Evolutionary conservation across 768 basidiomycete genomes (phyloP), one percentile per base, ranked within the genome.

Genomic region (Mycena filopes): DNA sequence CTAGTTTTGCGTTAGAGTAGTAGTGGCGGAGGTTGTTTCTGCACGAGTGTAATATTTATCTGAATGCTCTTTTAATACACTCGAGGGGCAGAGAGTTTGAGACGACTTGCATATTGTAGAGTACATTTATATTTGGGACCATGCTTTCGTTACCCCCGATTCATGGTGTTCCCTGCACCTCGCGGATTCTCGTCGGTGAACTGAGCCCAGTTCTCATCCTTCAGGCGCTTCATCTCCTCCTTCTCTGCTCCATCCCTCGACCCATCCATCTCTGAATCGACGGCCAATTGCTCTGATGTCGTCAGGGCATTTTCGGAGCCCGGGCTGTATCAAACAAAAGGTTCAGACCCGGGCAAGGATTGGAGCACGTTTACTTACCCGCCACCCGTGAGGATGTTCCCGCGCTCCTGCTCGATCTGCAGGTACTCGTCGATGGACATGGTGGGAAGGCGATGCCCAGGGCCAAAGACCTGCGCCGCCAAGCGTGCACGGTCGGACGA

Each of bases 111-210:
- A 33, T 36, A 43, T 10, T 18, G 26, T 23, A 58, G 51, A 43
- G 42, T 62, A 54, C 56, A 70, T 70, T 66, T 55, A 42, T 41
- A 42, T 41, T 23, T 53, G 38, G 26, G 13, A 21, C n/a, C 23
- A 57, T 20, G 41, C 16, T 23, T 33, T 40, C 23, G 23, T 85
- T 76, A 95, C 64, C 96, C 96, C 67, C 94, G 86, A 76, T 98
- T 98, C 92, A 97, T 95, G 13, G 91, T 97, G 75, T 99, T 99
- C 4, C 98, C 98, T n/a, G 92, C 92, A 1, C 98, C 98, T 72
- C 84, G 90, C 15, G 91, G 89, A 77, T 99, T 90, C 26, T 81
- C 83, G 54, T 98, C 98, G 18, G 91, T 95, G 72, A 87, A 99
- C 61, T 81, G 83, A 31, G 96, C 95, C 96, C 96, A 98, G 38